Base-by-base conservation (phyloP, 192 early-diverging fungal genomes). In the Gaertneriomyces sp. region DNA sequence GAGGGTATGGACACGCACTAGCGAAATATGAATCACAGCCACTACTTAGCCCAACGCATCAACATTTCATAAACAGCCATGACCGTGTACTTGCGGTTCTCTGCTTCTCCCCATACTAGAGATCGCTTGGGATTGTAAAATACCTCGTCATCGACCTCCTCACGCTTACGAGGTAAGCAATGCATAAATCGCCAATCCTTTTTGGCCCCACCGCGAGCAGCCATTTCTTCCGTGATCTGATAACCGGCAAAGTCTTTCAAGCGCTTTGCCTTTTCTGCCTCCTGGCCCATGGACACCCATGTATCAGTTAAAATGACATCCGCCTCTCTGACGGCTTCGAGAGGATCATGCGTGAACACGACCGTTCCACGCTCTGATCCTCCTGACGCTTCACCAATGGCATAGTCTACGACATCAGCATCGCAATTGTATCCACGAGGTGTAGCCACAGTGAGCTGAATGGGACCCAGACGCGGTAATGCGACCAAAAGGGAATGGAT, bases 11-110 rank as follows among this genome's bases (percentile, higher is more conserved):
- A 33, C 25, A 33, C 25, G 25, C 25, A 33, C 25, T 33, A 33
- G 25, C 25, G 25, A 33, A 33, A 33, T 33, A 0, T 33, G 25
- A 1, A 2, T 33, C 25, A 33, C 25, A 49, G 16, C 20, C 33
- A 64, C 16, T 64, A 42, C 20, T 68, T 68, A 41, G 69, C 56
- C 69, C 69, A 70, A 10, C 57, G 33, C 70, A 72, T 72, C n/a
- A 72, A 58, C 68, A 73, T 68, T 71, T 86, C 84, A 66, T 78
- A 86, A 9, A 92, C 90, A 2, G 94, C 88, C 64, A 99, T 75
- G 62, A 94, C 96, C 6, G 97, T 97, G 88, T 94, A 97, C 74
- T 99, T 99, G 72, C 97, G 86, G 84, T 99, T 98, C 76, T 99
- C 95, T 6, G 95, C 97, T 72, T 99, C 95, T 59, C 86, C 89